Percentiles rank a stretch among this genome's conserved stretches.
These are phyloP conservation scores for Taphrina wiesneri DNA, from an alignment of 1,139 yeast genomes.

Conservation along the genomic window DNA sequence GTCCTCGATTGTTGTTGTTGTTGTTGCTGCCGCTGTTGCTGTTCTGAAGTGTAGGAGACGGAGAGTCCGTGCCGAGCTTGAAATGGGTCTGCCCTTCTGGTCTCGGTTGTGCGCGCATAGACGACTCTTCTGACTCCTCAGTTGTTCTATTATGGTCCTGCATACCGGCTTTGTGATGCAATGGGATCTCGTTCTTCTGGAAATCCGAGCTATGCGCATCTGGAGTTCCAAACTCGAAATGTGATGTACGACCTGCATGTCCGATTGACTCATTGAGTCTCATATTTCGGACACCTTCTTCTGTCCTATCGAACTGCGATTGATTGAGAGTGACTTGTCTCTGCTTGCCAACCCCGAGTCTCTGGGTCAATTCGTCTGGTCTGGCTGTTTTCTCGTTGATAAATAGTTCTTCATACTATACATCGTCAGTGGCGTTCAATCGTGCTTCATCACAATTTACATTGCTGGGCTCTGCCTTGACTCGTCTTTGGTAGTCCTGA, in stretches of 20 bases:
- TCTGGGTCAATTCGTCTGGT: conserved; percentile 15
- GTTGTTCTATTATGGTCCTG: conserved; percentile 13
- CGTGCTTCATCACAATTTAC: background rate
- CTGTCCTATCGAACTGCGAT: background rate
- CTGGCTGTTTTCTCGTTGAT: conserved; percentile 15
- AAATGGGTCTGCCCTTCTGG: conserved; percentile 4
- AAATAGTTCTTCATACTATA: conserved; percentile 13
- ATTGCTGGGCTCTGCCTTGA: conserved; percentile 14
- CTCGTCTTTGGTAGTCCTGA: conserved; percentile 8
- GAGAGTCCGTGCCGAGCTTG: conserved; percentile 6
- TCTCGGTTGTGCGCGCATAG: background rate
- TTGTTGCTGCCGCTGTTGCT: background rate
- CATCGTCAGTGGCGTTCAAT: background rate
- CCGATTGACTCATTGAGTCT: conserved; percentile 12
- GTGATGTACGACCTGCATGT: conserved; percentile 22
- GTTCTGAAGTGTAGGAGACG: conserved; percentile 1
- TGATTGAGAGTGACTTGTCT: conserved; percentile 15
- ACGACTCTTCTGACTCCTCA: background rate
- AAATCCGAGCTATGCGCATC: conserved; percentile 3
- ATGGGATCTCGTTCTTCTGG: conserved; percentile 19
- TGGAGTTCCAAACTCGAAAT: conserved; percentile 18
- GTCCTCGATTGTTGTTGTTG: conserved; percentile 4
- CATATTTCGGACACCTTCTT: conserved; percentile 6
- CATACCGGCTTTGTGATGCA: conserved; percentile 17
- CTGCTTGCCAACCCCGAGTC: conserved; percentile 5